A percentile compares a stretch with the other conserved stretches of the same genome.
Evolutionary conservation across 2,329 filamentous ascomycete species (phyloP).

Genomic region (Aspergillus tanneri): DNA sequence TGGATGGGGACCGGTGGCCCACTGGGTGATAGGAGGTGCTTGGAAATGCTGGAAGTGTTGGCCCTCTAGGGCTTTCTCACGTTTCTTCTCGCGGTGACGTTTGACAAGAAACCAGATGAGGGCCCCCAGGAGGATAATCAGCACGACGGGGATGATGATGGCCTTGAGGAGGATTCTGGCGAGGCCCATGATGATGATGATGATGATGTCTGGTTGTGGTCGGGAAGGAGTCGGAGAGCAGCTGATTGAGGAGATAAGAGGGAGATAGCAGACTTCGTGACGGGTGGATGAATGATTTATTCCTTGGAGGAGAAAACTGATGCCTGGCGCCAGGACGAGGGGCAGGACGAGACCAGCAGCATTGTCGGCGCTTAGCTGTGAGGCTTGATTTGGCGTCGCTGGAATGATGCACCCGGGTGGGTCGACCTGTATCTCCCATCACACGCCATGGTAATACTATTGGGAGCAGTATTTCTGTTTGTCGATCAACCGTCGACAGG

Average conservation of each 20-base stretch:
- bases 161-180: slow-evolving; percentile 1
- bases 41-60: background rate
- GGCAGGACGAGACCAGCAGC: background rate
- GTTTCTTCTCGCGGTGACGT: background rate
- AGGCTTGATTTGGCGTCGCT: background rate
- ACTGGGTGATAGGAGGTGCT: background rate
- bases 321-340: background rate
- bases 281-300: background rate
- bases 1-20: background rate
- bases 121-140: background rate
- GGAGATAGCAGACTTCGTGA: background rate
- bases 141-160: background rate
- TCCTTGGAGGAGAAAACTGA: background rate
- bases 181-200: background rate
- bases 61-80: background rate
- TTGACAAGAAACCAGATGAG: background rate
- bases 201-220: background rate
- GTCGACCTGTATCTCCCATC: background rate
- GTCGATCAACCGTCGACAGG: background rate
- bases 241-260: background rate
- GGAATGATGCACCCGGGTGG: background rate
- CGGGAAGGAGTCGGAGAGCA: background rate
- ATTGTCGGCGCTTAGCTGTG: background rate
- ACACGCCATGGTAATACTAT: background rate
- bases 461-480: background rate